These are phyloP conservation scores for Epichloe sylvatica DNA, from an alignment of 2,329 filamentous ascomycete species.

Conservation along the genomic window DNA sequence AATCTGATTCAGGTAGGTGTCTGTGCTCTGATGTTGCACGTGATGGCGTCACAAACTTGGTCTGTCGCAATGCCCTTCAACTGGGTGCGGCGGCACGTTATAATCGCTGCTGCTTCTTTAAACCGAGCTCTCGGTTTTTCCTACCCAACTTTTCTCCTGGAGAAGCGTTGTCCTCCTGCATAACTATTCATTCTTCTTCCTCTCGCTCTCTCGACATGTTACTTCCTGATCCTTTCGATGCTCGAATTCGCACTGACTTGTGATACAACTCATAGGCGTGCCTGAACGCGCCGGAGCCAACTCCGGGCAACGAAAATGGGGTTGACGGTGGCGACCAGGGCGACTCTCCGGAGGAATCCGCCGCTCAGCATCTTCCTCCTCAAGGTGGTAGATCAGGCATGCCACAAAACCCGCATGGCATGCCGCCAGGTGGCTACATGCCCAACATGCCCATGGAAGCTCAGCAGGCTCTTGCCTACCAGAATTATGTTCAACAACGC, in stretches of 20 bases:
- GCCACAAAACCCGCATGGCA: slow-evolving; percentile 42
- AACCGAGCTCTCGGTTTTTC: no score
- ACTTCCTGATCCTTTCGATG: neutral
- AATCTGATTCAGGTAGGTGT: slow-evolving; percentile 80
- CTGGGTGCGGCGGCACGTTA: neutral
- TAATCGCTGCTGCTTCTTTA: neutral
- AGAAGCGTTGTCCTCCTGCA: neutral
- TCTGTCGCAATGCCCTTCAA: neutral
- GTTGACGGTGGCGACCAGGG: slow-evolving; percentile 63
- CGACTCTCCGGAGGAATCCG: slow-evolving; percentile 83
- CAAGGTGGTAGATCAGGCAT: slow-evolving; percentile 47
- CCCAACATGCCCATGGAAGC: slow-evolving; percentile 55
- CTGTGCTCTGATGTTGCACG: neutral
- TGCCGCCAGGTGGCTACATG: slow-evolving; percentile 53
- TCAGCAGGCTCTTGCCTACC: slow-evolving; percentile 69
- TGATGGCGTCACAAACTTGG: neutral
- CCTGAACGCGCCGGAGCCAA: slow-evolving; percentile 86
- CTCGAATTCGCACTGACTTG: neutral
- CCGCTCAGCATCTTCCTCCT: slow-evolving; percentile 60
- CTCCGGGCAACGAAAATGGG: slow-evolving; percentile 66
- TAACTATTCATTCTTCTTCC: neutral
- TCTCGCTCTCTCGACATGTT: neutral
- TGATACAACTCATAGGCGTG: slow-evolving; percentile 53
- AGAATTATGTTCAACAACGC: slow-evolving; percentile 69
- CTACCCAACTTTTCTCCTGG: no score